Evolutionary conservation across 2,329 filamentous ascomycete genomes (phyloP).

Genomic region (Nemania sp.): DNA sequence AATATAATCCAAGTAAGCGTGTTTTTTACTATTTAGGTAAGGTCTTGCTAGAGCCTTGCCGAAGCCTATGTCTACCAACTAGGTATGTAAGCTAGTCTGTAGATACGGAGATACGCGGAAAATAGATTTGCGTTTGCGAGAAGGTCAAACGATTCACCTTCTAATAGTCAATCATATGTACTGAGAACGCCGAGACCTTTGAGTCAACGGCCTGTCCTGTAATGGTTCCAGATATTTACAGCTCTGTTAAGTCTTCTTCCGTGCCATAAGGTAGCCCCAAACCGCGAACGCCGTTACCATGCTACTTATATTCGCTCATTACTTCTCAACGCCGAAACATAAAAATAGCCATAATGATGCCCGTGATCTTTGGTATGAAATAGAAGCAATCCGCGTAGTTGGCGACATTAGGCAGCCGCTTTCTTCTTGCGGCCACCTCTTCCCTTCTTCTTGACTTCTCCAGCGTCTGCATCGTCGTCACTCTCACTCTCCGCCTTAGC

Average conservation of each 20-base stretch:
- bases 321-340: constrained; percentile 47
- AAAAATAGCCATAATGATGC: constrained; percentile 46
- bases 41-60: not conserved
- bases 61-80: not conserved
- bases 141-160: constrained; percentile 11
- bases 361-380: constrained; percentile 41
- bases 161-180: constrained; percentile 21
- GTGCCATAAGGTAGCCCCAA: constrained; percentile 24
- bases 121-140: constrained; percentile 4
- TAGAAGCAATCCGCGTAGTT: constrained; percentile 17
- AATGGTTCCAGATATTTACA: constrained; percentile 32
- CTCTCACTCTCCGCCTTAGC: constrained; percentile 65
- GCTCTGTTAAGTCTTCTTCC: constrained; percentile 35
- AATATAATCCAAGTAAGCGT: not conserved
- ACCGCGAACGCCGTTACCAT: constrained; percentile 48
- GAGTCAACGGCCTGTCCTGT: constrained; percentile 23
- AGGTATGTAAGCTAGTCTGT: not conserved
- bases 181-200: constrained; percentile 28
- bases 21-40: not conserved
- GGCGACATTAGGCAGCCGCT: constrained; percentile 49
- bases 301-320: constrained; percentile 37
- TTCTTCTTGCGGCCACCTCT: constrained; percentile 65
- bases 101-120: constrained; percentile 1
- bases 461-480: constrained; percentile 62
- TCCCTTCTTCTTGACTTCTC: constrained; percentile 61